Percentiles rank a stretch among this genome's conserved stretches.
These are phyloP conservation scores for Sugiyamaella sp. DNA, from an alignment of 1,139 yeast genomes.

Conservation along the genomic window DNA sequence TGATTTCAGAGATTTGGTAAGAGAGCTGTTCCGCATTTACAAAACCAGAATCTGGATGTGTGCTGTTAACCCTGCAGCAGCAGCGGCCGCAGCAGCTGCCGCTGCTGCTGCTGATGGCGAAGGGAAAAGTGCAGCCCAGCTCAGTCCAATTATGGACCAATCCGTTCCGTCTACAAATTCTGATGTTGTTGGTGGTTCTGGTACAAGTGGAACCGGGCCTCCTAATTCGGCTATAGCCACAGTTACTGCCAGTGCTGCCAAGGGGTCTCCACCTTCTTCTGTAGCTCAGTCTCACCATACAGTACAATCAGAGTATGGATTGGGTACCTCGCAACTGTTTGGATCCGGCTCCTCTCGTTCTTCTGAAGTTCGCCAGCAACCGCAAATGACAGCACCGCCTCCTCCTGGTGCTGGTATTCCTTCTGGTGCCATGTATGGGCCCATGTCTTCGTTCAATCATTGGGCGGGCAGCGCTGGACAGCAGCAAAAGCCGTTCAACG, in stretches of 20 bases:
- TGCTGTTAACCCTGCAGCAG: conserved; percentile 53
- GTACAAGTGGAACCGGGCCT: not conserved
- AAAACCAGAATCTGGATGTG: conserved; percentile 98
- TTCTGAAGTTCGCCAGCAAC: conserved; percentile 10
- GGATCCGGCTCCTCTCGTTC: conserved; percentile 6
- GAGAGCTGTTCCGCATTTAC: conserved; percentile 88
- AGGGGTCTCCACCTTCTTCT: conserved; percentile 9
- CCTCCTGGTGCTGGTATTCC: not conserved
- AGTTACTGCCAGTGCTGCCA: not conserved
- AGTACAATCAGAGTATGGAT: conserved; percentile 17
- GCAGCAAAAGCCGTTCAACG: conserved; percentile 6
- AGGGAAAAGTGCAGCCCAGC: not conserved
- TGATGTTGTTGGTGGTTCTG: not conserved
- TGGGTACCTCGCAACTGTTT: conserved; percentile 21
- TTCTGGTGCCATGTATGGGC: not conserved
- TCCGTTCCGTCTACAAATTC: not conserved
- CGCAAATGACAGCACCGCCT: conserved; percentile 1
- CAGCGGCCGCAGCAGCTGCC: conserved; percentile 22
- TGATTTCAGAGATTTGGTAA: conserved; percentile 89
- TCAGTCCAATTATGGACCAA: conserved; percentile 4
- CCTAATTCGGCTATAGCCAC: not conserved
- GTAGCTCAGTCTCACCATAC: not conserved
- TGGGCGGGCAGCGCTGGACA: conserved; percentile 1
- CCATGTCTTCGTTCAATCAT: not conserved
- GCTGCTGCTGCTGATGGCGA: conserved; percentile 4